A percentile compares a stretch with the other conserved stretches of the same genome.
Conservation (phyloP, 441 rosid genomes). For the Melastoma candidum region DNA sequence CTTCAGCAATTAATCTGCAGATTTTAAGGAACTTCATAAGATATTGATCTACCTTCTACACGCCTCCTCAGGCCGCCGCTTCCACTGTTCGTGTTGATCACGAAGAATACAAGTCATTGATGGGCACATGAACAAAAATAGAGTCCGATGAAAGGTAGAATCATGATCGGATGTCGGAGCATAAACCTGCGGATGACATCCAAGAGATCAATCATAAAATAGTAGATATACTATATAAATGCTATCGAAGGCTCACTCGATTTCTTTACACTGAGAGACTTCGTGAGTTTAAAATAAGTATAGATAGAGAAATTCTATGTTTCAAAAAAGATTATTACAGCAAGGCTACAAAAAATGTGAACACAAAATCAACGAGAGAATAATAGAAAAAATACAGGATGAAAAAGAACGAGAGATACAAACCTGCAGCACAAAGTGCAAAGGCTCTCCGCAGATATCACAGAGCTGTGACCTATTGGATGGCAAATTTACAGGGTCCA, state of each 20-base stretch:
- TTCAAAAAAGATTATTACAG: too few relatives aligned
- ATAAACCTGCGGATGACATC: conserved; percentile 44
- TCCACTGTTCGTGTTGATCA: conserved; percentile 93
- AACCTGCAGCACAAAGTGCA: conserved; percentile 82
- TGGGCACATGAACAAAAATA: conserved; percentile 71
- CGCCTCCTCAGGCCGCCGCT: conserved; percentile 37
- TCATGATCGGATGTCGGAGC: conserved; percentile 57
- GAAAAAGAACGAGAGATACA: neutral
- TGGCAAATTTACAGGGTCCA: conserved; percentile 76
- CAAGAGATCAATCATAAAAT: neutral
- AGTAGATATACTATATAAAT: neutral
- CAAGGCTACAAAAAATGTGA: neutral
- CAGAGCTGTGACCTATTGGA: conserved; percentile 49
- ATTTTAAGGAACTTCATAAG: too few relatives aligned
- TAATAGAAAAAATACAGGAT: neutral
- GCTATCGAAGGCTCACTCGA: neutral
- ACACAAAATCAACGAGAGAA: neutral
- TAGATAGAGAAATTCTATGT: neutral
- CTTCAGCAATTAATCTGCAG: neutral
- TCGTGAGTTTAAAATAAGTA: neutral
- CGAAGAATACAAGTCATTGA: conserved; percentile 77
- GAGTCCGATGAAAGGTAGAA: conserved; percentile 70
- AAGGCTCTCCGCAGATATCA: conserved; percentile 67
- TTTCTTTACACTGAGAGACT: neutral
- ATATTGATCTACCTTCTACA: conserved; percentile 44